Evolutionary conservation across 2,329 filamentous ascomycete species (phyloP), one percentile per base, ranked within the genome.

Genomic region (Fusarium haematococcum): DNA sequence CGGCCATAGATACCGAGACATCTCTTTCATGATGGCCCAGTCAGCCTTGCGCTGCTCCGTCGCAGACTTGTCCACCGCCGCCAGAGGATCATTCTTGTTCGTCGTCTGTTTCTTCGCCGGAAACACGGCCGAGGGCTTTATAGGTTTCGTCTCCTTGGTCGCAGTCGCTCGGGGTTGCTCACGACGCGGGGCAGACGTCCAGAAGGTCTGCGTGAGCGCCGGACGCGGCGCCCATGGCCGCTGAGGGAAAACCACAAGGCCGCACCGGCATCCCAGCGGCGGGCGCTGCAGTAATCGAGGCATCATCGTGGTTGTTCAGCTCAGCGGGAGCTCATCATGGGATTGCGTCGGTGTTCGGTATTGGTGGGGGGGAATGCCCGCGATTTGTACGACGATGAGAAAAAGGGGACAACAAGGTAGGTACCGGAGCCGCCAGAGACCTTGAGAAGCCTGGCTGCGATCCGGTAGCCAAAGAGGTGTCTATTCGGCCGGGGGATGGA

Each of bases 1-100:
- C 25, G 97, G 97, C 97, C 97, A 99, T 25, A 99, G 86, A 83
- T 99, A 99, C 71, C 92, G 92, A 69, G 93, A 92, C 96, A 99
- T 98, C 83, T 99, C 96, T 84, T 94, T 97, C 88, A 99, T 97
- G 76, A 99, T 99, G 57, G 95, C 95, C 96, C 96, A 98, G 81
- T 99, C 97, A 10, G 95, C 96, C 85, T 95, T 97, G 78, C 97
- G 91, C 88, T 99, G 97, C 84, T 98, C 94, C 78, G 95, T 91
- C 23, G 91, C 92, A 60, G 91, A 91, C 77, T 84, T 85, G 23
- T 84, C 83, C 33, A 76, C 74, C 11, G 67, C 52, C 33, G 79
- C 79, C 52, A 84, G 81, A 56, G 81, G 80, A 58, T 84, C 82
- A 71, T 74, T 75, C 14, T 74, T 76, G 33, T 70, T 73, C 30